Evolutionary conservation across 805 yeast genomes (phyloP).

Genomic region (Suhomyces prunicola): DNA sequence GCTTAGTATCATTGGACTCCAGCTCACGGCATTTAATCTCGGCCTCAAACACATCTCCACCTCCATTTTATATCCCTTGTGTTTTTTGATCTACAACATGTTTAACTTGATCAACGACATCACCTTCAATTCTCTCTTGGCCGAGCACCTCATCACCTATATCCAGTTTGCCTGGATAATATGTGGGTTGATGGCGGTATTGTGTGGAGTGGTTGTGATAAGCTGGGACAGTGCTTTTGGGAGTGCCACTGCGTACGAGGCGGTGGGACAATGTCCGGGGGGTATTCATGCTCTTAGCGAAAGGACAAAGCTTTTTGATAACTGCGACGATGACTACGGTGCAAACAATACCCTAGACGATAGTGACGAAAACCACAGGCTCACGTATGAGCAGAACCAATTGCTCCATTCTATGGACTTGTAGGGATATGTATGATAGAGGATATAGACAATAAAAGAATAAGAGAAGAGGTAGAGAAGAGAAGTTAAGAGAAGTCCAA

Average conservation of each 20-base stretch:
- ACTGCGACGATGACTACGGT: conserved; percentile 11
- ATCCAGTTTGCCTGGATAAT: conserved; percentile 48
- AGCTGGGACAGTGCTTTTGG: conserved; percentile 49
- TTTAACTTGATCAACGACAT: conserved; percentile 48
- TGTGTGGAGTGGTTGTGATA: conserved; percentile 66
- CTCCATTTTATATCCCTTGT: conserved; percentile 76
- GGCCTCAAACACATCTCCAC: conserved; percentile 73
- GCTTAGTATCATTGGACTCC: conserved; percentile 63
- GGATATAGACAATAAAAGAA: not conserved
- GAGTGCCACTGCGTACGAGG: not conserved
- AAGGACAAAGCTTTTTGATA: not conserved
- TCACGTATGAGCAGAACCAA: conserved; percentile 54
- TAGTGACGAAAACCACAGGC: conserved; percentile 1
- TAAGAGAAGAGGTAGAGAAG: not conserved
- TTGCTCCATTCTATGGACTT: conserved; percentile 44
- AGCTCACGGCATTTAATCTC: conserved; percentile 67
- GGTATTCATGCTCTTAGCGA: not conserved
- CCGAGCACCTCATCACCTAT: conserved; percentile 37
- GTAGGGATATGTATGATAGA: not conserved
- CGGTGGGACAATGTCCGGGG: not conserved
- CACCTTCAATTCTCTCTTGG: conserved; percentile 61
- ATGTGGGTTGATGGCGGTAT: conserved; percentile 47
- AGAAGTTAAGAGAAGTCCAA: too few relatives aligned
- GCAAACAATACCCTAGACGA: not conserved
- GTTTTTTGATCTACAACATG: conserved; percentile 79